A percentile compares a stretch with the other conserved stretches of the same genome.
These are phyloP conservation scores for Starmerella apis DNA, from an alignment of 805 yeast genomes.

Conservation along the genomic window DNA sequence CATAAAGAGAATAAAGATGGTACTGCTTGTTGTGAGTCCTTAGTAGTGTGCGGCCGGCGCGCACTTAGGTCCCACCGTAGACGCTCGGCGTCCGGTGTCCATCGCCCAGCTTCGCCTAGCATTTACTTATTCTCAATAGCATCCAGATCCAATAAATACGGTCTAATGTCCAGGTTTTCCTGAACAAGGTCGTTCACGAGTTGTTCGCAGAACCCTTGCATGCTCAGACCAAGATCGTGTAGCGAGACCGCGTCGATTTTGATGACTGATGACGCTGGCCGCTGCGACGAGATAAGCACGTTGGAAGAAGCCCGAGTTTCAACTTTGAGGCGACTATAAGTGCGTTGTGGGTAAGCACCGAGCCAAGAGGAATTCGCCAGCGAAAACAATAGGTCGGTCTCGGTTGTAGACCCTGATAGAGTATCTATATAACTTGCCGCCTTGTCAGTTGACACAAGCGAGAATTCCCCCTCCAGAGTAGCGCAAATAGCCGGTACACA, in stretches of 20 bases:
- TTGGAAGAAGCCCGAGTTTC: background rate
- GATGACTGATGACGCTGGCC: conserved; percentile 9
- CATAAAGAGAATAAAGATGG: conserved; percentile 5
- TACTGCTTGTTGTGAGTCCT: background rate
- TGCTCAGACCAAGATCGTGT: background rate
- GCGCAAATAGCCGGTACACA: conserved; percentile 13
- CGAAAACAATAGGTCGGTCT: conserved; percentile 1
- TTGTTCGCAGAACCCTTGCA: conserved; percentile 10
- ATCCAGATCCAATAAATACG: conserved; percentile 7
- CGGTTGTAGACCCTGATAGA: background rate
- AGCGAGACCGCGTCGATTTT: conserved; percentile 9
- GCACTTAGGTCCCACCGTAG: conserved; percentile 10
- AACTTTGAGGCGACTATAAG: conserved; percentile 10
- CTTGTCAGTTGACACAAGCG: conserved; percentile 2
- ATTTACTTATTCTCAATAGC: background rate
- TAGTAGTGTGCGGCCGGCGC: background rate
- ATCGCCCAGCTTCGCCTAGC: background rate
- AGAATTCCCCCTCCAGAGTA: conserved; percentile 20
- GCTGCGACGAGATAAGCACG: conserved; percentile 10
- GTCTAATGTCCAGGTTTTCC: conserved; percentile 5
- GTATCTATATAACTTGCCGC: background rate
- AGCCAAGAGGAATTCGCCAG: conserved; percentile 20
- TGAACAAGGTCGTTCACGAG: conserved; percentile 14
- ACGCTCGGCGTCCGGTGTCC: conserved; percentile 15
- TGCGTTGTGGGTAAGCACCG: conserved; percentile 20